A percentile compares a stretch with the other conserved stretches of the same genome.
Evolutionary conservation across 2,329 filamentous ascomycete genomes (phyloP).

Genomic region (Stagonosporopsis cucurbitacearum): DNA sequence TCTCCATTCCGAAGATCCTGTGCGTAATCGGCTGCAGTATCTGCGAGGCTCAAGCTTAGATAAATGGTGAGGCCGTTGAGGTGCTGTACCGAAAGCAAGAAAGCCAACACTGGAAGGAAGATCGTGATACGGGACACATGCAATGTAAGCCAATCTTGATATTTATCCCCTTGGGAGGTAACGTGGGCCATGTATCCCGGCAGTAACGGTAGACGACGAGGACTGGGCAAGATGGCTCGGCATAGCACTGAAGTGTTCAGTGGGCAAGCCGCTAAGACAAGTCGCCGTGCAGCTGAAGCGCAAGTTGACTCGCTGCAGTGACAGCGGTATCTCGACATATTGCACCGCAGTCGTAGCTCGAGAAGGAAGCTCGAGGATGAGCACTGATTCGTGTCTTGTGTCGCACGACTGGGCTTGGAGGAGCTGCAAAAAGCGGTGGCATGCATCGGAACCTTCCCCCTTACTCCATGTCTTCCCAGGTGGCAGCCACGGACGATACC

Average conservation of each 20-base stretch:
- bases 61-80: slow-evolving; percentile 5
- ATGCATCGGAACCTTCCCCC: slow-evolving; percentile 41
- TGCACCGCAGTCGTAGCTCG: slow-evolving; percentile 38
- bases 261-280: slow-evolving; percentile 26
- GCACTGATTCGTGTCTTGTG: slow-evolving; percentile 35
- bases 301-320: slow-evolving; percentile 39
- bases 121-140: slow-evolving; percentile 42
- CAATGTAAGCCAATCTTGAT: slow-evolving; percentile 46
- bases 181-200: slow-evolving; percentile 43
- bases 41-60: not conserved
- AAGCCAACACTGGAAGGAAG: slow-evolving; percentile 22
- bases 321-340: slow-evolving; percentile 41
- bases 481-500: slow-evolving; percentile 29
- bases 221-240: slow-evolving; percentile 29
- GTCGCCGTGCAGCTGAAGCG: slow-evolving; percentile 29
- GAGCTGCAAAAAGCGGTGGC: slow-evolving; percentile 39
- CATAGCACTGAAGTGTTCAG: slow-evolving; percentile 25
- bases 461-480: slow-evolving; percentile 34
- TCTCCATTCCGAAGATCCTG: slow-evolving; percentile 36
- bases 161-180: slow-evolving; percentile 39
- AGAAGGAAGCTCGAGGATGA: slow-evolving; percentile 25
- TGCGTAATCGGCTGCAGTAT: not conserved
- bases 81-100: slow-evolving; percentile 14
- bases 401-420: slow-evolving; percentile 33
- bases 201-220: slow-evolving; percentile 30